Evolutionary conservation across 1,284 basidiomycete genomes (phyloP).

Genomic region (Leccinum subrobustum): DNA sequence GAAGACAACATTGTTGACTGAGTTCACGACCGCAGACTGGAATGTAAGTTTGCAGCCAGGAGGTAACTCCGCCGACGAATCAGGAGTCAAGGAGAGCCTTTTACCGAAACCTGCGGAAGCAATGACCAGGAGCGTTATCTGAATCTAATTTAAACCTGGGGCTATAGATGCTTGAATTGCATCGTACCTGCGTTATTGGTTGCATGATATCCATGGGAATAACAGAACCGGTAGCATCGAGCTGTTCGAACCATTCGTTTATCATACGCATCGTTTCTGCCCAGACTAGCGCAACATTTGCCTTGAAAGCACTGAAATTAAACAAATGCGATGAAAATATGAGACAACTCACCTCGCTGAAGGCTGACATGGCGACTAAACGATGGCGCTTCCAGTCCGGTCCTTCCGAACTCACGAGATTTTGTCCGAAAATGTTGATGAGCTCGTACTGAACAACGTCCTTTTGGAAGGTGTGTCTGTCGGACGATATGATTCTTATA

Average conservation of each 20-base stretch:
- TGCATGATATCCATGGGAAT: constrained; percentile 32
- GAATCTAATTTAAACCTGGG: neutral
- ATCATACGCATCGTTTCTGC: constrained; percentile 40
- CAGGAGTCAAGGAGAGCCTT: constrained; percentile 34
- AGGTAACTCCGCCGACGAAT: constrained; percentile 26
- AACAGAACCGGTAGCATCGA: constrained; percentile 28
- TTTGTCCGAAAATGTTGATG: constrained; percentile 23
- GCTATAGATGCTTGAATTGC: neutral
- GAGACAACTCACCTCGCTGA: constrained; percentile 22
- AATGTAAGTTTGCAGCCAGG: constrained; percentile 36
- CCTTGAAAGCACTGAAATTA: constrained; percentile 24
- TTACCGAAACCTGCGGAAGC: constrained; percentile 43
- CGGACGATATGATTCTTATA: constrained; percentile 34
- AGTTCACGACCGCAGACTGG: constrained; percentile 33
- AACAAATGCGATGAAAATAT: neutral
- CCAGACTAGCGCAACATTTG: constrained; percentile 47
- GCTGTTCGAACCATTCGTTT: constrained; percentile 43
- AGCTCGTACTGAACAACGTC: constrained; percentile 28
- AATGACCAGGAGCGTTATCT: constrained; percentile 44
- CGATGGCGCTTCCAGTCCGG: constrained; percentile 31
- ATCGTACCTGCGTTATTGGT: constrained; percentile 31
- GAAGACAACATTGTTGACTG: constrained; percentile 32
- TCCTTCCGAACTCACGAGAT: constrained; percentile 22
- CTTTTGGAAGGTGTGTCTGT: constrained; percentile 38
- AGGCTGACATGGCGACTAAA: constrained; percentile 27